Evolutionary conservation across 2,329 filamentous ascomycete species (phyloP).

Genomic region (Lachnellula suecica): DNA sequence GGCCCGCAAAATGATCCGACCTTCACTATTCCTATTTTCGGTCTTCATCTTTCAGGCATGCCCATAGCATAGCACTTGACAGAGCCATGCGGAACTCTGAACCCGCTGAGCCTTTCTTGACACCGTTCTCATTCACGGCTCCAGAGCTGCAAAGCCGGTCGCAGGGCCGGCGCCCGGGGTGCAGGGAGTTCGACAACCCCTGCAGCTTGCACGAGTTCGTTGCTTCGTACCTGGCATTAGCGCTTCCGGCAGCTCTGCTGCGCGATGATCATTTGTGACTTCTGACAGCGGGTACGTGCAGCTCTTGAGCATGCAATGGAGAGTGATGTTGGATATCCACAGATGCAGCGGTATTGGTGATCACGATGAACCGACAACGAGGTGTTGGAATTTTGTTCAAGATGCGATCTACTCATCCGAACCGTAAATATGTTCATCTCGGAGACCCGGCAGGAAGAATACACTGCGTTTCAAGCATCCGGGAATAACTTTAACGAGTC

Average conservation of each 20-base stretch:
- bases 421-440: not conserved
- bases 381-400: not conserved
- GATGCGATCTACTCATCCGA: no score
- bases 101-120: no score
- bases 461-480: not conserved
- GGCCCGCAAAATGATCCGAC: not conserved
- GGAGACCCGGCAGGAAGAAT: not conserved
- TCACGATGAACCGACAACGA: not conserved
- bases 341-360: not conserved
- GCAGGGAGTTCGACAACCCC: conserved; percentile 4
- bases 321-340: not conserved
- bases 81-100: not conserved
- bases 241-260: conserved; percentile 5
- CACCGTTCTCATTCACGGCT: no score
- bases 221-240: conserved; percentile 24
- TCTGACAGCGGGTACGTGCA: conserved; percentile 17
- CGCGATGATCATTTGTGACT: conserved; percentile 9
- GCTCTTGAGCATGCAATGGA: conserved; percentile 5
- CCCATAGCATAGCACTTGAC: no score
- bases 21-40: not conserved
- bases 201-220: conserved; percentile 7
- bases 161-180: not conserved
- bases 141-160: conserved; percentile 11
- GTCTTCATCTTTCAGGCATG: no score
- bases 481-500: not conserved